Conservation (phyloP, 768 basidiomycete genomes). For the Royoungia palumana region DNA sequence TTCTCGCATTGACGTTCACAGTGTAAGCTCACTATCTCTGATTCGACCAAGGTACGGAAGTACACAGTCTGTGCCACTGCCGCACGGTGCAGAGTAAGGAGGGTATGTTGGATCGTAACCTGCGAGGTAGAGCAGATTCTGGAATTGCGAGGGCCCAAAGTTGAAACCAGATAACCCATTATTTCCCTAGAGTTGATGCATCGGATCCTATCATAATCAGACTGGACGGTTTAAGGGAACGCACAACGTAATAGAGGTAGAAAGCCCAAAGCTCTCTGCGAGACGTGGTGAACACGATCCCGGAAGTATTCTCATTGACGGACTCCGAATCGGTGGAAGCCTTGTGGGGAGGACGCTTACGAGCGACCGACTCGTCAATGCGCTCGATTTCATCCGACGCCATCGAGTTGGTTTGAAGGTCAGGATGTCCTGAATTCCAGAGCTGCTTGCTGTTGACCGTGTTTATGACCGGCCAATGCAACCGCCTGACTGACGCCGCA, state of each 20-base stretch:
- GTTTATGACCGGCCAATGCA: slow-evolving; percentile 3
- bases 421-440: background rate
- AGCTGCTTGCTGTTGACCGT: background rate
- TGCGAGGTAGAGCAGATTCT: slow-evolving; percentile 69
- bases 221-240: slow-evolving; percentile 5
- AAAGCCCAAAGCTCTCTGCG: slow-evolving; percentile 55
- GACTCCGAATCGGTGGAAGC: background rate
- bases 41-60: slow-evolving; percentile 60
- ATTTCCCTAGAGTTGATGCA: slow-evolving; percentile 43
- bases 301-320: background rate
- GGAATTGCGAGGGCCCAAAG: slow-evolving; percentile 72
- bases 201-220: too few relatives aligned
- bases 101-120: slow-evolving; percentile 64
- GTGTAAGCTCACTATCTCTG: slow-evolving; percentile 50
- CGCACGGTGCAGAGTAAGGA: slow-evolving; percentile 52
- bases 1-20: too few relatives aligned
- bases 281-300: slow-evolving; percentile 39
- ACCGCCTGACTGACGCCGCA: background rate
- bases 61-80: slow-evolving; percentile 51
- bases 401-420: background rate
- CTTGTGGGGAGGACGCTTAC: too few relatives aligned
- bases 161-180: slow-evolving; percentile 68
- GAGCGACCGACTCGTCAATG: background rate
- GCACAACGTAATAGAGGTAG: slow-evolving; percentile 54
- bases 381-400: background rate